phyloP scores from a whole-genome alignment of 2,329 filamentous ascomycete species.

The Verticillium nonalfalfae region DNA sequence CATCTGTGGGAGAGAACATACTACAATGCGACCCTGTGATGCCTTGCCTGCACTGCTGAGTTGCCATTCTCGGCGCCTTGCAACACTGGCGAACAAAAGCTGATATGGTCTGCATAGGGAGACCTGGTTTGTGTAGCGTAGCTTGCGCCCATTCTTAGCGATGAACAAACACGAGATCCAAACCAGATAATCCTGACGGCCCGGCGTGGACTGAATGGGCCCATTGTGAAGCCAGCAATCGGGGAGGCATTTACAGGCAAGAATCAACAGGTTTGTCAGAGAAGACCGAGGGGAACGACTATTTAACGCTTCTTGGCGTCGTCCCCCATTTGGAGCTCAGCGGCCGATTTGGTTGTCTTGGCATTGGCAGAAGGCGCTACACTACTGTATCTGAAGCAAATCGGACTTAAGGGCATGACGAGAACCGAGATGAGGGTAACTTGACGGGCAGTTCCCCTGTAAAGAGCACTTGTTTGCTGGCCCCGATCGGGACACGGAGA shows the following conservation, averaged over 20 bases:
- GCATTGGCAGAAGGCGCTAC: not conserved
- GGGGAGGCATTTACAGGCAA: too few relatives aligned
- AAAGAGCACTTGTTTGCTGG: not conserved
- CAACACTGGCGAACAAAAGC: too few relatives aligned
- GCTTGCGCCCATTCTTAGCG: too few relatives aligned
- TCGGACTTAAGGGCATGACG: not conserved
- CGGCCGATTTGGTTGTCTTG: not conserved
- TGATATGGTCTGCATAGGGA: too few relatives aligned
- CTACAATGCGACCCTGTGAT: not conserved
- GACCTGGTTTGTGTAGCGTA: too few relatives aligned
- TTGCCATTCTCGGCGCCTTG: too few relatives aligned
- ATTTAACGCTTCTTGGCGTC: not conserved
- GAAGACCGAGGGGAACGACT: not conserved
- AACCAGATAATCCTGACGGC: too few relatives aligned
- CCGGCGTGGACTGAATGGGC: not conserved
- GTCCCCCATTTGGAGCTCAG: not conserved
- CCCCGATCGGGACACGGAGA: not conserved
- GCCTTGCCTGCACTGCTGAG: too few relatives aligned
- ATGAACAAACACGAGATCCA: too few relatives aligned
- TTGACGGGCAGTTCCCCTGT: not conserved
- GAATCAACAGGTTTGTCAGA: not conserved
- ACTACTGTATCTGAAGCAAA: not conserved
- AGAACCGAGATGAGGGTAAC: not conserved
- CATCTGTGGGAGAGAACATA: not conserved
- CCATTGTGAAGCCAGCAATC: too few relatives aligned